Conservation (phyloP, 192 early-diverging fungal species). For the Umbelopsis sp. region DNA sequence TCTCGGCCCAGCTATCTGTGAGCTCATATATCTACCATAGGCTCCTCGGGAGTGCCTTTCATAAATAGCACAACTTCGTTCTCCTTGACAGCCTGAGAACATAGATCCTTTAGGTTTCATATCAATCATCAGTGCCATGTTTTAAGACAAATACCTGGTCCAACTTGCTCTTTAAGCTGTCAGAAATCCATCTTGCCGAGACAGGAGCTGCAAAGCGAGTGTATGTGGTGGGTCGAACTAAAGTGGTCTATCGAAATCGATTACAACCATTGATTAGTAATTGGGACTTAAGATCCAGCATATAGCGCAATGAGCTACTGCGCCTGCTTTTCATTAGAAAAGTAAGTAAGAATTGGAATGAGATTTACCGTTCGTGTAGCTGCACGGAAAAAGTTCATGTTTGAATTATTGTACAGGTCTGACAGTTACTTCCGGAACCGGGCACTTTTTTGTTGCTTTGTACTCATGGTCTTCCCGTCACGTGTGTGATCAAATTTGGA, state of each 20-base stretch:
- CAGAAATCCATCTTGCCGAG: constrained; percentile 33
- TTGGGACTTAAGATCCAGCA: neutral
- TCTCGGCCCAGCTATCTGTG: neutral
- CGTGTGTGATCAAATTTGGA: no score
- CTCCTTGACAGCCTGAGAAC: constrained; percentile 55
- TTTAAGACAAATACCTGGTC: constrained; percentile 25
- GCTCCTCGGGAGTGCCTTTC: constrained; percentile 94
- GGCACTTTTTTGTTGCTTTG: neutral
- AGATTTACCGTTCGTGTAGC: constrained; percentile 32
- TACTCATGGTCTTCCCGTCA: neutral
- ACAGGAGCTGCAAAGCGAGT: constrained; percentile 25
- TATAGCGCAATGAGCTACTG: neutral
- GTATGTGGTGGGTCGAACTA: constrained; percentile 23
- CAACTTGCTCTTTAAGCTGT: constrained; percentile 20
- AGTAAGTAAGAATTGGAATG: neutral
- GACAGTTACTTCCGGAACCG: neutral
- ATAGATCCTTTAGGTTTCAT: neutral
- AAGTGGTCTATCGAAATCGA: constrained; percentile 11
- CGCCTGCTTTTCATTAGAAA: neutral
- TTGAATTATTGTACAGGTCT: neutral
- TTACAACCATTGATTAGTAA: constrained; percentile 1
- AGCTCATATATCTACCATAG: constrained; percentile 59
- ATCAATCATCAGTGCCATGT: no score
- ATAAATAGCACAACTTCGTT: constrained; percentile 90
- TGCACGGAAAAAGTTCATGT: constrained; percentile 36